Evolutionary conservation across 148 eudicot genomes (phyloP).

Genomic region (Rhododendron vialii): DNA sequence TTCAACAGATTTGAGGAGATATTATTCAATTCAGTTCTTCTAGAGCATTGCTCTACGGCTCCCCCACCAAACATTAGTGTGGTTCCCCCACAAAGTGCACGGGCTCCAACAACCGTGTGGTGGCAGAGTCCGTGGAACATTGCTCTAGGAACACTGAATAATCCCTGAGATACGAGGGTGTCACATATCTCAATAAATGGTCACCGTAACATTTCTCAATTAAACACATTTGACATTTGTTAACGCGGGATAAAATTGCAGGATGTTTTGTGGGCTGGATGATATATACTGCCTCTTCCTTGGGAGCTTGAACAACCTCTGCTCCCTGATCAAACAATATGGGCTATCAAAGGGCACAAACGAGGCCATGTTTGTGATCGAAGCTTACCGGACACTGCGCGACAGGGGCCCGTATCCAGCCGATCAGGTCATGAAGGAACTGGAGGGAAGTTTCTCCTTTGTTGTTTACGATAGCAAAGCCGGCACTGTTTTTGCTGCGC

Average conservation of each 20-base stretch:
- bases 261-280: constrained; percentile 76
- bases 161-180: not conserved
- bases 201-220: not conserved
- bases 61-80: too few species aligned
- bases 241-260: constrained; percentile 15
- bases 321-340: constrained; percentile 57
- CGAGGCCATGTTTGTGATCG: constrained; percentile 84
- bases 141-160: not conserved
- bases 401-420: constrained; percentile 94
- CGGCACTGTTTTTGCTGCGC: constrained; percentile 85
- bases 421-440: constrained; percentile 84
- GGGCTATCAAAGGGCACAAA: constrained; percentile 61
- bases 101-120: too few species aligned
- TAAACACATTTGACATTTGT: not conserved
- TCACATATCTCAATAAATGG: not conserved
- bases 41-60: too few species aligned
- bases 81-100: too few species aligned
- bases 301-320: constrained; percentile 81
- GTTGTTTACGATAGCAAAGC: constrained; percentile 73
- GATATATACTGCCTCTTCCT: constrained; percentile 75
- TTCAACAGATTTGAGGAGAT: too few species aligned
- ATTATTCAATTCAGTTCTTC: too few species aligned
- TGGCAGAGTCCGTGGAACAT: too few species aligned
- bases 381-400: constrained; percentile 79
- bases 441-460: constrained; percentile 85